Conservation (phyloP, 176 grass and related monocot species). For the Guadua angustifolia region DNA sequence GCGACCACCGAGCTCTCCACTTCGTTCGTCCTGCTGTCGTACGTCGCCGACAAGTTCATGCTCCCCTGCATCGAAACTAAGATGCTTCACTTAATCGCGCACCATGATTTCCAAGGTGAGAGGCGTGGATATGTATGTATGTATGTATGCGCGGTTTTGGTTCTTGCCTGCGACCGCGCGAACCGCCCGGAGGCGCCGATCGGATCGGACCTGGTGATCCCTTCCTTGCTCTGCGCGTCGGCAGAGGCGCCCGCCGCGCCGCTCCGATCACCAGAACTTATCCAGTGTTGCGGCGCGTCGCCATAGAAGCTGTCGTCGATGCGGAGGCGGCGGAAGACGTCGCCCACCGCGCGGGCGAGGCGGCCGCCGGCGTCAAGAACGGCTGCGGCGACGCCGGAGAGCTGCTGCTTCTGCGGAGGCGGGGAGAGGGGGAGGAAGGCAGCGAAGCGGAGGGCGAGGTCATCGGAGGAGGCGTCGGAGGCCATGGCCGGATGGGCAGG, state of each 20-base stretch:
- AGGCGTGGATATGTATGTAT: too few relatives aligned
- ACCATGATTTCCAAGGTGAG: not conserved
- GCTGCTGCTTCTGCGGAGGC: conserved; percentile 48
- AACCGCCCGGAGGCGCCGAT: conserved; percentile 22
- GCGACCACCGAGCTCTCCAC: conserved; percentile 72
- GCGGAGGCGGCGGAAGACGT: conserved; percentile 54
- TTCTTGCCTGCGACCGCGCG: conserved; percentile 36
- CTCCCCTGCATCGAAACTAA: conserved; percentile 45
- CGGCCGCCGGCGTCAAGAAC: conserved; percentile 56
- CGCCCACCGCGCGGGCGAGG: conserved; percentile 52
- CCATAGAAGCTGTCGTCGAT: conserved; percentile 46
- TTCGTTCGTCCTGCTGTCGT: conserved; percentile 61
- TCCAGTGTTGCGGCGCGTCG: not conserved
- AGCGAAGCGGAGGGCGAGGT: conserved; percentile 31
- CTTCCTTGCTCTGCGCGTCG: not conserved
- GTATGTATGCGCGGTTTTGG: not conserved
- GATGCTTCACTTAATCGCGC: not conserved
- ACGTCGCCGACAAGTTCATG: conserved; percentile 59
- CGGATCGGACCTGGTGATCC: not conserved
- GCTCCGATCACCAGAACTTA: not conserved
- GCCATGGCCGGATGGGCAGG: conserved; percentile 12
- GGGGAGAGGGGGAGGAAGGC: conserved; percentile 34
- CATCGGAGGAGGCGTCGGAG: conserved; percentile 21
- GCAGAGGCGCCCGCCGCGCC: not conserved
- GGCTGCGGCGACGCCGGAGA: conserved; percentile 50